Evolutionary conservation across 1,284 basidiomycete species (phyloP).

Genomic region (Ceratobasidium sp.): DNA sequence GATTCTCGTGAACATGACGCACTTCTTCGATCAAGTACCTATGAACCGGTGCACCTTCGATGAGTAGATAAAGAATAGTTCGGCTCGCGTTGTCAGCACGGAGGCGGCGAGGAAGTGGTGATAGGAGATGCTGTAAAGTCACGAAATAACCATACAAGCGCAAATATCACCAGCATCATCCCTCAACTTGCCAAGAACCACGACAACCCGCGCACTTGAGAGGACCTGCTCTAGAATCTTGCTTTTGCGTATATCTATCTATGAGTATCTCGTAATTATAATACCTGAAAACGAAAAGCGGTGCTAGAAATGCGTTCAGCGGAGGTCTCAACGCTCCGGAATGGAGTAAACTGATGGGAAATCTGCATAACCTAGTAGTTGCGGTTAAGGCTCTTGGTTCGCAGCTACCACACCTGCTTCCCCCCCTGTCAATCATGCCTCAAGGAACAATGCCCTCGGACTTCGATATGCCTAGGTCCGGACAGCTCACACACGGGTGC

Average conservation of each 20-base stretch:
- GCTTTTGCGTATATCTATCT: background rate
- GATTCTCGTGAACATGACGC: background rate
- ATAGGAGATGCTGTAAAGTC: background rate
- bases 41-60: background rate
- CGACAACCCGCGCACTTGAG: background rate
- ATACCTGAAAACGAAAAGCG: background rate
- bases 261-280: background rate
- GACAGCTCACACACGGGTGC: background rate
- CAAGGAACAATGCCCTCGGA: background rate
- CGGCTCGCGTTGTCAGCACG: background rate
- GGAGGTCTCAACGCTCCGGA: background rate
- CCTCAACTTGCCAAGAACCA: background rate
- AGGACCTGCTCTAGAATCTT: background rate
- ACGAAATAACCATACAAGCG: background rate
- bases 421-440: background rate
- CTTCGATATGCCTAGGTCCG: background rate
- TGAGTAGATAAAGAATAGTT: background rate
- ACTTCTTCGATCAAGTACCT: background rate
- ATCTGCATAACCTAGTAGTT: background rate
- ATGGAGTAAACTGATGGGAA: background rate
- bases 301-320: background rate
- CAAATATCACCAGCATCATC: background rate
- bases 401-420: background rate
- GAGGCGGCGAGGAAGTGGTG: background rate
- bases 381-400: conserved; percentile 5